A percentile compares a stretch with the other conserved stretches of the same genome.
Evolutionary conservation across 2,329 filamentous ascomycete species (phyloP).

Genomic region (Talaromyces pinophilus): DNA sequence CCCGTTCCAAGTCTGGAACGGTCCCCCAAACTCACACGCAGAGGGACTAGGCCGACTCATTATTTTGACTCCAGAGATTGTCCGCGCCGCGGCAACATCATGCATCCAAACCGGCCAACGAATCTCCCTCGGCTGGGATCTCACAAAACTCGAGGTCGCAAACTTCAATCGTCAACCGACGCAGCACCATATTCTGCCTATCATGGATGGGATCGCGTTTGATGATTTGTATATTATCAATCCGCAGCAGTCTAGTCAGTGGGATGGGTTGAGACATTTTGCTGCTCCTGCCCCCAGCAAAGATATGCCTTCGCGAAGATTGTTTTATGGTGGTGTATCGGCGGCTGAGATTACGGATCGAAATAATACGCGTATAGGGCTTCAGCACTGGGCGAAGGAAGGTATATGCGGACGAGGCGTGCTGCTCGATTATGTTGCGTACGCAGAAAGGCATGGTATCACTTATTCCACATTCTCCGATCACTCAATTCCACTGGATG

Average conservation of each 20-base stretch:
- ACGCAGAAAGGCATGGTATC: constrained; percentile 45
- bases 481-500: constrained; percentile 41
- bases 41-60: constrained; percentile 57
- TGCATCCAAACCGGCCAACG: constrained; percentile 56
- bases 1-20: constrained; percentile 52
- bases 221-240: constrained; percentile 56
- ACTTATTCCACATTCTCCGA: constrained; percentile 45
- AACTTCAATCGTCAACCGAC: constrained; percentile 56
- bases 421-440: constrained; percentile 54
- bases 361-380: constrained; percentile 44
- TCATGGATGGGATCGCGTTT: constrained; percentile 52
- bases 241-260: constrained; percentile 55
- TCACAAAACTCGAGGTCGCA: constrained; percentile 58
- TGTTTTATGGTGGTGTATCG: constrained; percentile 55
- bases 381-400: constrained; percentile 15
- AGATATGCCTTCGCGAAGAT: constrained; percentile 27
- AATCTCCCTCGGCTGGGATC: constrained; percentile 57
- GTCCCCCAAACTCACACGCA: constrained; percentile 47
- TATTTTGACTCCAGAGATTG: constrained; percentile 55
- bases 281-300: constrained; percentile 41
- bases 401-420: constrained; percentile 50
- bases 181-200: constrained; percentile 53
- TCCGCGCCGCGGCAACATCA: constrained; percentile 51
- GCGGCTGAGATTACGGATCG: constrained; percentile 50
- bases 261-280: constrained; percentile 56